Evolutionary conservation across 2,329 filamentous ascomycete species (phyloP).

Genomic region (Paraphaeosphaeria sporulosa): DNA sequence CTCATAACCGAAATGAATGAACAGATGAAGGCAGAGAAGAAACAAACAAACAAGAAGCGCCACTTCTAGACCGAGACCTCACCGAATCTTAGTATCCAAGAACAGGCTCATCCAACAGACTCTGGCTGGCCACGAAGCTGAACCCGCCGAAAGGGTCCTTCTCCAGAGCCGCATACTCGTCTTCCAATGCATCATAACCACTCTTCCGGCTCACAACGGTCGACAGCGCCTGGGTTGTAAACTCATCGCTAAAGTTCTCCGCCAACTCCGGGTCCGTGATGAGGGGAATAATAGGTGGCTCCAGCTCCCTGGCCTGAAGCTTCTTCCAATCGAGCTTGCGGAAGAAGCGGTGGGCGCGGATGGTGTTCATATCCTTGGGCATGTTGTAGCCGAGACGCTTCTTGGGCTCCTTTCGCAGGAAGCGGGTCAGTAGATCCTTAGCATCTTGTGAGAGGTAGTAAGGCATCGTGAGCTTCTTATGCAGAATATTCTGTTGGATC

Average conservation of each 20-base stretch:
- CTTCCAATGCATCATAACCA: slow-evolving; percentile 32
- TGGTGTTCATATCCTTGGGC: slow-evolving; percentile 82
- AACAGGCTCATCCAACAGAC: slow-evolving; percentile 53
- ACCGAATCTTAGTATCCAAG: slow-evolving; percentile 36
- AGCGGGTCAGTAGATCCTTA: slow-evolving; percentile 88
- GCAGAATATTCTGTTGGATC: slow-evolving; percentile 94
- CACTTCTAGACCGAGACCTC: not conserved
- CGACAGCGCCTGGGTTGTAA: slow-evolving; percentile 78
- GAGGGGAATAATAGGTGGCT: slow-evolving; percentile 88
- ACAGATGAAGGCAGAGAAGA: not conserved
- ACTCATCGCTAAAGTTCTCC: slow-evolving; percentile 95
- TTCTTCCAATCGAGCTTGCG: slow-evolving; percentile 94
- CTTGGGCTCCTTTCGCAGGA: slow-evolving; percentile 88
- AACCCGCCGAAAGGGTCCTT: slow-evolving; percentile 62
- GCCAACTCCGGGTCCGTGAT: slow-evolving; percentile 95
- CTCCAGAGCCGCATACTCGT: slow-evolving; percentile 34
- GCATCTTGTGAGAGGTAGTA: slow-evolving; percentile 92
- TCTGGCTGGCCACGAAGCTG: slow-evolving; percentile 61
- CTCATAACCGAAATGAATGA: not conserved
- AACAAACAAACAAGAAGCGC: not conserved
- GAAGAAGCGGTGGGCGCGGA: slow-evolving; percentile 97
- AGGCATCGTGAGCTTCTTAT: slow-evolving; percentile 86
- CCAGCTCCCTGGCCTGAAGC: slow-evolving; percentile 80
- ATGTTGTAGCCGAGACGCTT: slow-evolving; percentile 90
- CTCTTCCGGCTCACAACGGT: slow-evolving; percentile 67